Conservation (phyloP, 257 asterid genomes). For the Hygrophila difformis region DNA sequence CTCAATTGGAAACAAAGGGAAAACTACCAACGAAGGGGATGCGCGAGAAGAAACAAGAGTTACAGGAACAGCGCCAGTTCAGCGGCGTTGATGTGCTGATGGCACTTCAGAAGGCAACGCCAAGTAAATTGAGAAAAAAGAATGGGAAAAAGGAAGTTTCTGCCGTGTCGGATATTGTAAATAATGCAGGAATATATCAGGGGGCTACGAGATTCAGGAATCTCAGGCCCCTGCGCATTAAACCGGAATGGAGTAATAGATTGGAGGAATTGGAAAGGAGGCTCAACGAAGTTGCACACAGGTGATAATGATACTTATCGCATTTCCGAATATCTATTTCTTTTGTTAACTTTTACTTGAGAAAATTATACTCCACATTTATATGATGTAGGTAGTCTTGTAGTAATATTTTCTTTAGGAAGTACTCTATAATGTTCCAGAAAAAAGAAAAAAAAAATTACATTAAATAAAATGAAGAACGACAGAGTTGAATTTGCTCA, state of each 20-base stretch:
- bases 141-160: not conserved
- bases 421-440: too few relatives aligned
- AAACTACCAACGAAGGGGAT: not conserved
- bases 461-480: too few relatives aligned
- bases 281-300: slow-evolving; percentile 25
- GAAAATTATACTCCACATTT: too few relatives aligned
- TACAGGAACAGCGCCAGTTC: slow-evolving; percentile 4
- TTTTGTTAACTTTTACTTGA: too few relatives aligned
- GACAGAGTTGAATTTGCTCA: too few relatives aligned
- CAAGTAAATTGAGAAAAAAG: slow-evolving; percentile 21
- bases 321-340: too few relatives aligned
- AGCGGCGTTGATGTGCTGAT: slow-evolving; percentile 47
- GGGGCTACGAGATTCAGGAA: not conserved
- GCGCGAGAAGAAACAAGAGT: not conserved
- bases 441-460: too few relatives aligned
- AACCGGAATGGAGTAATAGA: slow-evolving; percentile 39
- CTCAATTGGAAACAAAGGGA: not conserved
- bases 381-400: too few relatives aligned
- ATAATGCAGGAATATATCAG: not conserved
- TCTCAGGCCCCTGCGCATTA: slow-evolving; percentile 23
- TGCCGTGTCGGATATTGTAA: not conserved
- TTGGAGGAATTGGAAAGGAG: slow-evolving; percentile 38
- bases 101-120: slow-evolving; percentile 42
- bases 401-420: too few relatives aligned
- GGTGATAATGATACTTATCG: too few relatives aligned